Evolutionary conservation across 2,329 filamentous ascomycete species (phyloP).

Genomic region (Escovopsis sp.): DNA sequence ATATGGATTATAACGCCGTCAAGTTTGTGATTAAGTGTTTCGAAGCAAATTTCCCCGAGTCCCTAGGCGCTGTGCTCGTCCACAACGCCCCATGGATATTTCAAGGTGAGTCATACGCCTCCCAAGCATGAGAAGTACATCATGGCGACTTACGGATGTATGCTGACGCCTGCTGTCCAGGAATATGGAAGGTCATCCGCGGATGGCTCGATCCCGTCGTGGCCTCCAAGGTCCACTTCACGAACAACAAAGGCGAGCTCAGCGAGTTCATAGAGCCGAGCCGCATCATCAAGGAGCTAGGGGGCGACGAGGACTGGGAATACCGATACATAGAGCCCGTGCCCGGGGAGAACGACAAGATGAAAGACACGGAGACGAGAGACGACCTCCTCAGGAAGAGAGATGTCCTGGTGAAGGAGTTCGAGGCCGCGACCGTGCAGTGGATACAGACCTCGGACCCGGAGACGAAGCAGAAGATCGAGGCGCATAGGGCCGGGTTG

Average conservation of each 20-base stretch:
- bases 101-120: slow-evolving; percentile 52
- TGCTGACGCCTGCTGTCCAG: slow-evolving; percentile 22
- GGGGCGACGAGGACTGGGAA: slow-evolving; percentile 70
- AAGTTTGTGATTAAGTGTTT: slow-evolving; percentile 99
- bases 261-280: slow-evolving; percentile 55
- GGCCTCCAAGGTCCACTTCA: slow-evolving; percentile 86
- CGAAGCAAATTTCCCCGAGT: slow-evolving; percentile 96
- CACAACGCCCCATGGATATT: slow-evolving; percentile 97
- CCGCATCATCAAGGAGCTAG: slow-evolving; percentile 68
- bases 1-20: slow-evolving; percentile 96
- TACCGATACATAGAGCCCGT: slow-evolving; percentile 71
- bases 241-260: slow-evolving; percentile 65
- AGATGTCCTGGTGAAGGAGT: slow-evolving; percentile 50
- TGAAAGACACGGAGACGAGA: slow-evolving; percentile 49
- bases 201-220: slow-evolving; percentile 97
- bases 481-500: slow-evolving; percentile 43
- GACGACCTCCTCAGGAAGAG: slow-evolving; percentile 50
- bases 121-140: too few relatives aligned
- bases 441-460: slow-evolving; percentile 47
- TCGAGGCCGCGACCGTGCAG: slow-evolving; percentile 55
- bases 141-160: neutral
- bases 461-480: slow-evolving; percentile 29
- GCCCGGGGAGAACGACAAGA: slow-evolving; percentile 57
- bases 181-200: slow-evolving; percentile 90
- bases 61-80: slow-evolving; percentile 73